phyloP scores from a whole-genome alignment of 1,284 basidiomycete genomes.

The Ceratobasidium sp. region DNA sequence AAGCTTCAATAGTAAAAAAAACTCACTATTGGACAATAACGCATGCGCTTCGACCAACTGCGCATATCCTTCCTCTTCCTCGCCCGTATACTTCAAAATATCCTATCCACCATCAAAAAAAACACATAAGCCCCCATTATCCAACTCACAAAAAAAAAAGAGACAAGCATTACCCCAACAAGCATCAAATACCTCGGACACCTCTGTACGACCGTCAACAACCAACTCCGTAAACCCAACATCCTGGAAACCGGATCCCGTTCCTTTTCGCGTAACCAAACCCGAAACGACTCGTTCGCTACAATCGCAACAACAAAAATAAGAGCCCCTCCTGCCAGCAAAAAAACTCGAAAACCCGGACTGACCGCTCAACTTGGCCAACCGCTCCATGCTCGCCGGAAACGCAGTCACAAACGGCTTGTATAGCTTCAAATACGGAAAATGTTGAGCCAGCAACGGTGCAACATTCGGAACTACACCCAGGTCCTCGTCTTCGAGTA shows the following conservation, averaged over 20 bases:
- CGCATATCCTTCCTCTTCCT: conserved; percentile 69
- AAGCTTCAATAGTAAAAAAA: conserved; percentile 40
- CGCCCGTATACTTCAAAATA: conserved; percentile 71
- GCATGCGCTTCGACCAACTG: conserved; percentile 68
- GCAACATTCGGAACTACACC: conserved; percentile 7
- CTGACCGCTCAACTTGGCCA: conserved; percentile 28
- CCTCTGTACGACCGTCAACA: conserved; percentile 86
- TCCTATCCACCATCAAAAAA: too few species aligned
- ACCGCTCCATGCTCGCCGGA: conserved; percentile 55
- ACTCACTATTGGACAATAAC: conserved; percentile 79
- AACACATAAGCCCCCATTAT: too few species aligned
- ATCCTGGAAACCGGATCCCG: conserved; percentile 72
- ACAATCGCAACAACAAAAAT: too few species aligned
- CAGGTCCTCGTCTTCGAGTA: background rate
- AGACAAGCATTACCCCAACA: conserved; percentile 67
- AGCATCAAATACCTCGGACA: conserved; percentile 86
- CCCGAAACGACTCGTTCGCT: conserved; percentile 64
- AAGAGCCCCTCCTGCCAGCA: too few species aligned
- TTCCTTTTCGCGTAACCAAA: conserved; percentile 70
- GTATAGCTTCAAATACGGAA: conserved; percentile 81
- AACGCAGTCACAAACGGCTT: conserved; percentile 84
- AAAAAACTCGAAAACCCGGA: conserved; percentile 68
- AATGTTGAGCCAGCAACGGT: conserved; percentile 57
- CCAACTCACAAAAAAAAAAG: too few species aligned
- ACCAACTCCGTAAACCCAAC: conserved; percentile 81